Evolutionary conservation across 169 alveolate species (phyloP).

Genomic region (Eimeria sp.): DNA sequence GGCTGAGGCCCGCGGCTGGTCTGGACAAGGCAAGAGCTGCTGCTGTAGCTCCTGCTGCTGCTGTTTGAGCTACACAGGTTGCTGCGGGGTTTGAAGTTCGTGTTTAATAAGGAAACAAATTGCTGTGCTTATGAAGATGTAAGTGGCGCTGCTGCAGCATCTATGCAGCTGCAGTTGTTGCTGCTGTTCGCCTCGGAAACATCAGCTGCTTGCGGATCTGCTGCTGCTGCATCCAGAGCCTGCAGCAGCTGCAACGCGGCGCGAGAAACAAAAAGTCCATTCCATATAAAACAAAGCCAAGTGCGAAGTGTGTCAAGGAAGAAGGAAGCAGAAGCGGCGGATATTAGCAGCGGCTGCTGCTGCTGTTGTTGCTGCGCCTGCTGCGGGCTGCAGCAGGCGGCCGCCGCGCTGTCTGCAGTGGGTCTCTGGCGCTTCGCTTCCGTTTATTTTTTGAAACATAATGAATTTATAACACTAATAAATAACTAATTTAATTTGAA

Average conservation of each 20-base stretch:
- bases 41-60: constrained; percentile 15
- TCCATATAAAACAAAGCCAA: neutral
- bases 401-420: constrained; percentile 18
- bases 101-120: neutral
- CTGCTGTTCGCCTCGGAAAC: constrained; percentile 8
- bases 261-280: constrained; percentile 16
- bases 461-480: neutral
- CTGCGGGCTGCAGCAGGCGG: constrained; percentile 7
- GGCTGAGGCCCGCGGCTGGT: constrained; percentile 14
- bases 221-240: no score
- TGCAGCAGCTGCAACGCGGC: constrained; percentile 18
- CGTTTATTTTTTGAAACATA: neutral
- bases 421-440: neutral
- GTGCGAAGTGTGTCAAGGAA: neutral
- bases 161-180: constrained; percentile 11
- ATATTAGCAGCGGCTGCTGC: constrained; percentile 11
- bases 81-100: neutral
- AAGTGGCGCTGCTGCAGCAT: neutral
- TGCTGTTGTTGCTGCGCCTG: constrained; percentile 26
- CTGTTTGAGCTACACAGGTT: no score
- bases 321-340: constrained; percentile 11
- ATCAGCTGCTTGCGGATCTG: neutral
- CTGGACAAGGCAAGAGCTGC: constrained; percentile 10
- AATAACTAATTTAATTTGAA: neutral
- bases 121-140: neutral